Conservation (phyloP, 2,329 filamentous ascomycete species). For the Colletotrichum siamense region DNA sequence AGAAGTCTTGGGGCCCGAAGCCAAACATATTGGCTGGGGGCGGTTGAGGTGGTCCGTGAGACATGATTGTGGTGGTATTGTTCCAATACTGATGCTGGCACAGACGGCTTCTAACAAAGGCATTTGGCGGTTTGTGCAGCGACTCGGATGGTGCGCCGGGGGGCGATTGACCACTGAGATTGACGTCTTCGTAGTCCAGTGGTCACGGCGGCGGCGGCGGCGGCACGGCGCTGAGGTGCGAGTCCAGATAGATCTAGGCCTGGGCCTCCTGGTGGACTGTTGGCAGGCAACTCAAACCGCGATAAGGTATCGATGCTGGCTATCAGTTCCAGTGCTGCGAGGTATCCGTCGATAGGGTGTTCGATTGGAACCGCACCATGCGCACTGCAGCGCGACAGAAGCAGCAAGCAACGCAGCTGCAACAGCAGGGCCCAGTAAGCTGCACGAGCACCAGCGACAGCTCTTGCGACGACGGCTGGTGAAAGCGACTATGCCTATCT, state of each 20-base stretch:
- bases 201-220: slow-evolving; percentile 11
- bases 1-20: slow-evolving; percentile 34
- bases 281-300: not conserved
- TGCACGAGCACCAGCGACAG: not conserved
- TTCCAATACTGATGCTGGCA: slow-evolving; percentile 16
- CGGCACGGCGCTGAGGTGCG: not conserved
- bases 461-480: not conserved
- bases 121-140: slow-evolving; percentile 9
- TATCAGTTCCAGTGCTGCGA: not conserved
- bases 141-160: not conserved
- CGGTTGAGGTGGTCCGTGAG: slow-evolving; percentile 39
- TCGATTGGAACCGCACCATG: not conserved
- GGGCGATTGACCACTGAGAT: not conserved
- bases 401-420: not conserved
- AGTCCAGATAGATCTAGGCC: not conserved
- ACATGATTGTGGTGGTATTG: slow-evolving; percentile 33
- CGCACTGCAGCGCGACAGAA: not conserved
- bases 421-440: not conserved
- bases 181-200: not conserved
- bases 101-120: slow-evolving; percentile 18
- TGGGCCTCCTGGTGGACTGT: not conserved
- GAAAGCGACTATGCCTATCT: not conserved
- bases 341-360: not conserved
- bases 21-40: slow-evolving; percentile 39
- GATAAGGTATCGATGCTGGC: not conserved